Evolutionary conservation across 768 basidiomycete species (phyloP).

Genomic region (Mycena chlorophos): DNA sequence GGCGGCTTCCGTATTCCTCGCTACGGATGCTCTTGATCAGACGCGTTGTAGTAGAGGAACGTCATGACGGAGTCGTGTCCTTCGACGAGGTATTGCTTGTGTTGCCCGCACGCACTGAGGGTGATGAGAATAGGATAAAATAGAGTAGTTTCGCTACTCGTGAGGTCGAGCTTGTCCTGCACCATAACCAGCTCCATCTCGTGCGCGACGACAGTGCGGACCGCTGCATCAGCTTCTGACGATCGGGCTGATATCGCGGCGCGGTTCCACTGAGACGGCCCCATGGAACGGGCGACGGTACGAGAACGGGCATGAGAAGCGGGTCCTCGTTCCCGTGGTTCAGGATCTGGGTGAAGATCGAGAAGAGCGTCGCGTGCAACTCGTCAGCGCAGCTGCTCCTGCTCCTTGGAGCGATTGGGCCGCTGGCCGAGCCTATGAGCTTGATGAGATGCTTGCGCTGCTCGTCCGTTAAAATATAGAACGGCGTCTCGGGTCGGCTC

Average conservation of each 20-base stretch:
- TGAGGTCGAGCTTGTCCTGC: not conserved
- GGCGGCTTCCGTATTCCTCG: not conserved
- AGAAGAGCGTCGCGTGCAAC: not conserved
- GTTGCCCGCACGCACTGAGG: not conserved
- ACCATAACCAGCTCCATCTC: constrained; percentile 1
- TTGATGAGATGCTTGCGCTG: not conserved
- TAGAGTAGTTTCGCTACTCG: not conserved
- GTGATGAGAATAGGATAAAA: not conserved
- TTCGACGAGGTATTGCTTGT: not conserved
- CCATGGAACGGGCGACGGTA: constrained; percentile 2
- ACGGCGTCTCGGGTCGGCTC: not conserved
- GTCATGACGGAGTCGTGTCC: constrained; percentile 4
- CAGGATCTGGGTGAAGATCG: not conserved
- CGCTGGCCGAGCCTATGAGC: not conserved
- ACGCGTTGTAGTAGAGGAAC: not conserved
- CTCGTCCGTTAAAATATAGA: not conserved
- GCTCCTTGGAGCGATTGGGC: not conserved
- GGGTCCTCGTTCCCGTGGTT: not conserved
- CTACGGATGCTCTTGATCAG: not conserved
- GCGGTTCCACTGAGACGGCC: not conserved
- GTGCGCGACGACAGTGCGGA: not conserved
- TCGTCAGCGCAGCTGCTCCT: not conserved
- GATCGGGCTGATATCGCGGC: not conserved
- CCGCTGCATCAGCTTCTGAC: constrained; percentile 1
- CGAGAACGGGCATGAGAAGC: not conserved